Evolutionary conservation across 305 asterid genomes (phyloP), one percentile per base, ranked within the genome.

Genomic region (Ajuga reptans): DNA sequence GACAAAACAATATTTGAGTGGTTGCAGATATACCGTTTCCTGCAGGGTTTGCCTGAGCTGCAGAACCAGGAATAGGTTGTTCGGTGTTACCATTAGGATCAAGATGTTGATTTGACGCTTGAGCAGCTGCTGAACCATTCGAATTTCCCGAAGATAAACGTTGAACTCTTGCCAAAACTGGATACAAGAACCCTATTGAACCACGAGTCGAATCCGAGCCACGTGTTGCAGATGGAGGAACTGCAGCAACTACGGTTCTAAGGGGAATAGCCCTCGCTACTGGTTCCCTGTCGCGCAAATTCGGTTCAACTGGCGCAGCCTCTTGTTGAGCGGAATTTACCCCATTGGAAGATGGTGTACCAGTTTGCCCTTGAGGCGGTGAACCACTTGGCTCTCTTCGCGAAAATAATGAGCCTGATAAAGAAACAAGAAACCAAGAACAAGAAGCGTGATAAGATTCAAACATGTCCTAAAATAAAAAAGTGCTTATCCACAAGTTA

Each of bases 151-250:
- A 52, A 64, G 79, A 66, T 31, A 76, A 72, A 69, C 78, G 85
- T 68, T 89, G 93, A 66, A 84, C 84, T 78, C 96, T 82, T 36
- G 95, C 87, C 82, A 91, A 64, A 77, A 89, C 86, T 24, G 98
- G 96, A 78, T 84, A 85, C 31, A 91, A 68, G 75, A 89, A 76
- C 70, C 95, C 96, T 65, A 91, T 62, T 29, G 91, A 72, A 77
- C 90, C 77, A 69, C 86, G 95, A 49, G 96, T 45, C 24, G 86
- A 72, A 58, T 87, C 90, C 5, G 91, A 69, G 76, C 78, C 60
- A 62, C 73, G 85, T 55, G 77, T 82, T 50, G 68, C 81, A 42
- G 86, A 66, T 71, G 87, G 75, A 34, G 94, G 89, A 76, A 84
- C 84, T 41, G 86, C 79, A 55, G 88, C 79, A 72, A 78, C 81